phyloP scores from a whole-genome alignment of 2,329 filamentous ascomycete species.

The Colletotrichum noveboracense region DNA sequence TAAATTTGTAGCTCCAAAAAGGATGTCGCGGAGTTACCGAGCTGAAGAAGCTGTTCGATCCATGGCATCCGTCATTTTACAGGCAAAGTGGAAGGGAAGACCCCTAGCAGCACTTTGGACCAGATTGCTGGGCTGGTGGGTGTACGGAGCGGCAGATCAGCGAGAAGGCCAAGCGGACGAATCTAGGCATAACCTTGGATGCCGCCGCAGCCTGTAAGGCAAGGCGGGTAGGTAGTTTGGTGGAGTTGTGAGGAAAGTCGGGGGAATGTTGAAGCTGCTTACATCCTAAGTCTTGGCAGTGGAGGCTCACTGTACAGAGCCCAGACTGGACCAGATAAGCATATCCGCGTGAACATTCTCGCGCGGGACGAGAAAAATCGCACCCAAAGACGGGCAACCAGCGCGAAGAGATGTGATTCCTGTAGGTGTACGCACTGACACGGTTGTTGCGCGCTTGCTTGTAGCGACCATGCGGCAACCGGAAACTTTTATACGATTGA shows the following conservation, averaged over 20 bases:
- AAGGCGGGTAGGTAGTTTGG: not conserved
- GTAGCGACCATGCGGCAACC: not conserved
- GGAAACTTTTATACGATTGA: not conserved
- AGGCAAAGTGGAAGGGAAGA: not conserved
- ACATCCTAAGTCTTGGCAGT: not conserved
- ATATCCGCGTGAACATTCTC: not conserved
- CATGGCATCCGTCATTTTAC: not conserved
- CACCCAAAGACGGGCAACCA: not conserved
- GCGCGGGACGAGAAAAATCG: not conserved
- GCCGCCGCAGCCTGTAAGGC: not conserved
- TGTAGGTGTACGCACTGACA: not conserved
- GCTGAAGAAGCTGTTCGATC: not conserved
- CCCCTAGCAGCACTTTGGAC: not conserved
- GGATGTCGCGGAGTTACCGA: not conserved
- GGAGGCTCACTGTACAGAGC: not conserved
- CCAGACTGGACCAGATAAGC: not conserved
- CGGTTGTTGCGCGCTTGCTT: not conserved
- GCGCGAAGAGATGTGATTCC: not conserved
- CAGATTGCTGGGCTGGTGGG: not conserved
- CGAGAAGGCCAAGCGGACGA: not conserved
- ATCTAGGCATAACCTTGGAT: not conserved
- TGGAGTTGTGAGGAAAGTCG: not conserved
- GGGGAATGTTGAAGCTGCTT: conserved; percentile 2
- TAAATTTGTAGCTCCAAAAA: not conserved
- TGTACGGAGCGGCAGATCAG: not conserved